Evolutionary conservation across 2,329 filamentous ascomycete genomes (phyloP).

Genomic region (Shiraia sp.): DNA sequence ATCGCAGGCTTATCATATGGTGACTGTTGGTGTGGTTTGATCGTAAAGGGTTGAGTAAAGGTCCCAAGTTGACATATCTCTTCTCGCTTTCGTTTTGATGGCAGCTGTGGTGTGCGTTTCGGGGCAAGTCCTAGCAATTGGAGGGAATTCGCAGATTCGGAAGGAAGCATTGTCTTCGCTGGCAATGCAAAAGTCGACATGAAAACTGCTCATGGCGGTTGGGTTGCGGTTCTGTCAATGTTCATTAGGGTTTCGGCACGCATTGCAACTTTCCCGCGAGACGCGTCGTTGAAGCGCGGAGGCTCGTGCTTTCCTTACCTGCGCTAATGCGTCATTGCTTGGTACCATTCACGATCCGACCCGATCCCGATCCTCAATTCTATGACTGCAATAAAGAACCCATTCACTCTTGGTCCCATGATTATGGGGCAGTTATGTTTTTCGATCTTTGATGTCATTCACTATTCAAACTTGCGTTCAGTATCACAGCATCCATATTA

Average conservation of each 20-base stretch:
- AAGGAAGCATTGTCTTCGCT: slow-evolving; percentile 36
- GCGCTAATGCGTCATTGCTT: slow-evolving; percentile 15
- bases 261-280: slow-evolving; percentile 7
- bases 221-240: slow-evolving; percentile 7
- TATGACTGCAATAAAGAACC: slow-evolving; percentile 1
- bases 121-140: slow-evolving; percentile 26
- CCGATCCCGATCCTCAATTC: background rate
- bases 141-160: slow-evolving; percentile 18
- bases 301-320: slow-evolving; percentile 13
- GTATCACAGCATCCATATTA: too few relatives aligned
- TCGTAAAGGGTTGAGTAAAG: slow-evolving; percentile 34
- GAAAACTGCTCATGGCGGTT: slow-evolving; percentile 29
- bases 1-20: slow-evolving; percentile 32
- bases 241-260: slow-evolving; percentile 5
- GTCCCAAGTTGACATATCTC: slow-evolving; percentile 31
- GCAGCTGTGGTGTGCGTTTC: slow-evolving; percentile 28
- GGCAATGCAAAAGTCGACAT: slow-evolving; percentile 36
- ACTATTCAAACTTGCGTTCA: too few relatives aligned
- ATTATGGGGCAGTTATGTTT: too few relatives aligned
- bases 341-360: too few relatives aligned
- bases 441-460: too few relatives aligned
- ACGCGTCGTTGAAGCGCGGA: slow-evolving; percentile 25
- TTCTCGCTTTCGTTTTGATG: slow-evolving; percentile 39
- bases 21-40: slow-evolving; percentile 36
- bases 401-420: background rate